Evolutionary conservation across 2,329 filamentous ascomycete species (phyloP), one percentile per base, ranked within the genome.

Genomic region (Thielaviopsis ethacetica): DNA sequence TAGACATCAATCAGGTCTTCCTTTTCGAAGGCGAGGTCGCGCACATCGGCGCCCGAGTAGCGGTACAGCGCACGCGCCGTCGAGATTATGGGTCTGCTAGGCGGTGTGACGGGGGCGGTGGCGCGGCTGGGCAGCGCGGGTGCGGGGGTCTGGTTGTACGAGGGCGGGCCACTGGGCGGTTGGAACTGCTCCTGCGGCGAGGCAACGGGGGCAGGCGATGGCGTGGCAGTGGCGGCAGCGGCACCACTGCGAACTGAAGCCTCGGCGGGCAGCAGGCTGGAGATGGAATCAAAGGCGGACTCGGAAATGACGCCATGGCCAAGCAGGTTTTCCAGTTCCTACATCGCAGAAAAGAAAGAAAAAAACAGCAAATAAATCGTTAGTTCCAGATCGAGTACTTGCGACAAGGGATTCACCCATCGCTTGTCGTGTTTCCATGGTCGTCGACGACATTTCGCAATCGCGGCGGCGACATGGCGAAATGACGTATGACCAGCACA

Each of bases 271-370:
- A 97, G 83, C 66, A 87, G 79, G 63, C 76, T 73, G 67, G 84
- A 77, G 69, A 96, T 88, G 56, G 78, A 79, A 67, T 88, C 84
- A 68, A 91, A 89, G 67, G 85, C 82, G 59, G 82, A 74, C 61
- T 87, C 83, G 63, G 79, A 82, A 69, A 97, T 88, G 67, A 91
- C 77, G 64, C 84, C 84, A 67, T 86, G 82, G 70, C 95, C 91
- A 65, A 88, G 81, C 62, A 97, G 86, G 65, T 84, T 86, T 71
- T 95, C 90, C 62, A 96, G 86, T 75, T 96, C 91, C 91, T 95
- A 65, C 34, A 56, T 27, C 19, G n/a, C n/a, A n/a, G 27, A 24
- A 47, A 13, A 9, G 26, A 47, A 21, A 12, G 27, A 17, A n/a
- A 19, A 19, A n/a, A 15, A 56, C 26, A 13, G 30, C 15, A 56